Percentiles rank a stretch among this genome's conserved stretches.
phyloP scores from a whole-genome alignment of 1,284 basidiomycete genomes.

The Ustilago xerochloae region DNA sequence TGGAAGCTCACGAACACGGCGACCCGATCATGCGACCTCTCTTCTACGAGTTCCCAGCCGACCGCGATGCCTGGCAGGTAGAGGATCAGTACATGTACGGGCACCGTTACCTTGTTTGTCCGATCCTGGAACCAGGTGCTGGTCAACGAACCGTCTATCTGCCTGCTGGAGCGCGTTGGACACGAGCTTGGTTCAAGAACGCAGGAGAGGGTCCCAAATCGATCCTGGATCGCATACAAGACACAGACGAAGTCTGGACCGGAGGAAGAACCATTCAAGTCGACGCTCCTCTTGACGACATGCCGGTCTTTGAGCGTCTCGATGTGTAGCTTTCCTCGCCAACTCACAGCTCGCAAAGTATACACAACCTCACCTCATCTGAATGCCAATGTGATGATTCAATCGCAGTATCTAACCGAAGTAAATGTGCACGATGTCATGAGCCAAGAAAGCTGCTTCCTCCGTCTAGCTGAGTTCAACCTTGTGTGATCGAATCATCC shows the following conservation, averaged over 20 bases:
- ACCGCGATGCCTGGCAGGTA: slow-evolving; percentile 12
- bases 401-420: too few relatives aligned
- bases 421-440: too few relatives aligned
- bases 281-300: slow-evolving; percentile 21
- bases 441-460: too few relatives aligned
- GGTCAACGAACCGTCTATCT: slow-evolving; percentile 10
- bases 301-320: slow-evolving; percentile 22
- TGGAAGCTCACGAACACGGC: slow-evolving; percentile 12
- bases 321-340: too few relatives aligned
- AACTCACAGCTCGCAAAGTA: too few relatives aligned
- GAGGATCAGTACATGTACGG: slow-evolving; percentile 41
- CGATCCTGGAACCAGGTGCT: slow-evolving; percentile 10
- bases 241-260: not conserved
- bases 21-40: slow-evolving; percentile 25
- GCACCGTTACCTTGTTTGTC: slow-evolving; percentile 21
- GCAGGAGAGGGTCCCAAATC: not conserved
- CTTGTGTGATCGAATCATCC: too few relatives aligned
- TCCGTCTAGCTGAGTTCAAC: too few relatives aligned
- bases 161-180: slow-evolving; percentile 15
- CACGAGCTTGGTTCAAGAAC: not conserved
- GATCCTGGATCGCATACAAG: not conserved
- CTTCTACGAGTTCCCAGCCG: slow-evolving; percentile 29
- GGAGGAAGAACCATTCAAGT: slow-evolving; percentile 9
- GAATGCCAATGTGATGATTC: too few relatives aligned
- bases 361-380: too few relatives aligned